Evolutionary conservation across 2,329 filamentous ascomycete species (phyloP), one percentile per base, ranked within the genome.

Genomic region (Lachnellula subtilissima): DNA sequence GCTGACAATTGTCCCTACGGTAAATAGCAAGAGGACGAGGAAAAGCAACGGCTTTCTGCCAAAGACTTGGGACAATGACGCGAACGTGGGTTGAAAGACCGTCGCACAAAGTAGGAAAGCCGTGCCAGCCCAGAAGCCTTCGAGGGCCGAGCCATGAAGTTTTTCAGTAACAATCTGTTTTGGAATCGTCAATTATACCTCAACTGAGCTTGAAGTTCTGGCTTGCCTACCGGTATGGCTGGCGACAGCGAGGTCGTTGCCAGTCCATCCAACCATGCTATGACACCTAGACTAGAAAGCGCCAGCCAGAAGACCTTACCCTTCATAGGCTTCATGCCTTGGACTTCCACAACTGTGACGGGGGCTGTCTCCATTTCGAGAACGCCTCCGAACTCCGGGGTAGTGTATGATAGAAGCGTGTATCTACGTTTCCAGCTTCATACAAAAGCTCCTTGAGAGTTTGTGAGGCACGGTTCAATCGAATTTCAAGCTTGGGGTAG

Each of bases 81-180:
- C 50, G 62, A 67, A 63, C 60, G 69, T 67, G 47, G 81, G 82
- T 62, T 84, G 78, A 45, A 81, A 74, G 42, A 84, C 78, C 0
- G 85, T 82, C 52, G 80, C 82, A 3, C 83, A 79, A 5, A 89
- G 77, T 4, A 89, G 74, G 61, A 86, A 89, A 19, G 82, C 82
- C 4, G 85, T 88, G 5, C 85, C 86, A 14, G 83, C 78, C 86
- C 85, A 88, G 65, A 88, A 88, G 0, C 83, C 81, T 69, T 87
- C 74, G 37, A 82, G 75, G 2, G 77, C 78, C 0, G 73, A 76
- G 46, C 79, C 79, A 35, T 73, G 63, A 5, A 83, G 71, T 17
- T 53, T 46, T 8, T 50, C 32, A 14, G 50, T 36, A 25, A 53
- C 48, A 17, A 25, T 39, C 50, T 52, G 28, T 42, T 9, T 32